Evolutionary conservation across 306 rosid species (phyloP).

Genomic region (Medicago ruthenica): DNA sequence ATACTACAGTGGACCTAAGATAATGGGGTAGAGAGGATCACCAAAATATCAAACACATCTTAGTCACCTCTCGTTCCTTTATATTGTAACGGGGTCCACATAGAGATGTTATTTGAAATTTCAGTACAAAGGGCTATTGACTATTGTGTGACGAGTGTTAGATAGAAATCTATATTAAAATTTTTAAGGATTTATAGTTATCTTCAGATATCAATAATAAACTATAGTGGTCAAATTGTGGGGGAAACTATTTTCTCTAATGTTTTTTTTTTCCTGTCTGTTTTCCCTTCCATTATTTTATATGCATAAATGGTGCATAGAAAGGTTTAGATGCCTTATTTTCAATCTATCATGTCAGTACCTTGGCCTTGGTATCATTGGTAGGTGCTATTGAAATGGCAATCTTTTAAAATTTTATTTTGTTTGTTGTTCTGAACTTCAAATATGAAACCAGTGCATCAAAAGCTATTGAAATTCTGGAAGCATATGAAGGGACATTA

Average conservation of each 20-base stretch:
- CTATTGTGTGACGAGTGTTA: not conserved
- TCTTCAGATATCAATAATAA: not conserved
- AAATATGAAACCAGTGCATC: slow-evolving; percentile 60
- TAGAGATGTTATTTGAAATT: not conserved
- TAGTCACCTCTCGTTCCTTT: not conserved
- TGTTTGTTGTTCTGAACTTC: slow-evolving; percentile 37
- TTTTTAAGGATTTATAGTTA: not conserved
- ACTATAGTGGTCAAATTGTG: not conserved
- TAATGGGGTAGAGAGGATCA: not conserved
- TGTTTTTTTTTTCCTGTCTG: not conserved
- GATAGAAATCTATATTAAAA: not conserved
- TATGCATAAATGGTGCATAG: not conserved
- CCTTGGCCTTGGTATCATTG: slow-evolving; percentile 18
- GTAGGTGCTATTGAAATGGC: slow-evolving; percentile 26
- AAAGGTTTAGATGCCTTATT: not conserved
- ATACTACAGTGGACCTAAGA: not conserved
- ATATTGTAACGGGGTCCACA: not conserved
- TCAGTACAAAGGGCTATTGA: not conserved
- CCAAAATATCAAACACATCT: slow-evolving; percentile 3
- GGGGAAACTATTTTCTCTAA: not conserved
- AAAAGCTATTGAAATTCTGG: slow-evolving; percentile 93
- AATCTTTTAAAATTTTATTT: slow-evolving; percentile 4
- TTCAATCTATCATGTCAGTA: slow-evolving; percentile 9
- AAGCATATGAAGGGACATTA: slow-evolving; percentile 96
- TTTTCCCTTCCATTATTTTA: slow-evolving; percentile 15